A percentile compares a stretch with the other conserved stretches of the same genome.
Evolutionary conservation across 371 early-diverging fungal species (phyloP).

Genomic region (Mycotypha africana): DNA sequence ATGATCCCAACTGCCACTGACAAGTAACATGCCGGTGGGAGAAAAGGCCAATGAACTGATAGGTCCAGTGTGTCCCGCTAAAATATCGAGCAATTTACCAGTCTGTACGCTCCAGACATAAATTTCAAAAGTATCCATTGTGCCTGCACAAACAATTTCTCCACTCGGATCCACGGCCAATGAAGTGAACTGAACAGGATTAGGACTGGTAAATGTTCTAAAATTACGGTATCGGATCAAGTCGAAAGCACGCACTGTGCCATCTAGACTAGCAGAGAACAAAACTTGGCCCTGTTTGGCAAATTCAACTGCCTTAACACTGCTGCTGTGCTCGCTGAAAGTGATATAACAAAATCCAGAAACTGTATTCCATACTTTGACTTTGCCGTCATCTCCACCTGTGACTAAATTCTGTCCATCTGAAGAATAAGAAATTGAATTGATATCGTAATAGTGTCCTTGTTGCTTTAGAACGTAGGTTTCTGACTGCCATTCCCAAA

Average conservation of each 20-base stretch:
- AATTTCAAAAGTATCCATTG: conserved; percentile 93
- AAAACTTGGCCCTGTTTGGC: conserved; percentile 89
- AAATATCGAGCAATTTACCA: conserved; percentile 91
- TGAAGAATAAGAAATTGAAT: conserved; percentile 78
- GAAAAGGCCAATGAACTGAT: conserved; percentile 83
- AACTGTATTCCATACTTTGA: conserved; percentile 95
- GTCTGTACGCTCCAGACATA: conserved; percentile 98
- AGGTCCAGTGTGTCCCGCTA: conserved; percentile 93
- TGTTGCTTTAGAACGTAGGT: conserved; percentile 97
- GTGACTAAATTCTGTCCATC: conserved; percentile 96
- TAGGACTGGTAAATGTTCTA: conserved; percentile 93
- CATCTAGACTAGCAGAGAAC: conserved; percentile 93
- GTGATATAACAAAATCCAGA: conserved; percentile 98
- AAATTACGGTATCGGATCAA: conserved; percentile 96
- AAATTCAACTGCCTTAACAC: conserved; percentile 84
- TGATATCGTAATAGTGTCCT: conserved; percentile 94
- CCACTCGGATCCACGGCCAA: conserved; percentile 95
- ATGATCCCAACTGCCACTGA: conserved; percentile 93
- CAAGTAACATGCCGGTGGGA: conserved; percentile 67
- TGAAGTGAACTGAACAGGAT: conserved; percentile 92
- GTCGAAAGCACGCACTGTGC: conserved; percentile 97
- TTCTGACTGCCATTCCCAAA: conserved; percentile 99
- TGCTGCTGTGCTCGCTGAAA: conserved; percentile 87
- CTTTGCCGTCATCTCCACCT: conserved; percentile 95
- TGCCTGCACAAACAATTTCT: conserved; percentile 94